Conservation (phyloP, 768 basidiomycete species). For the Amanita thiersii region DNA sequence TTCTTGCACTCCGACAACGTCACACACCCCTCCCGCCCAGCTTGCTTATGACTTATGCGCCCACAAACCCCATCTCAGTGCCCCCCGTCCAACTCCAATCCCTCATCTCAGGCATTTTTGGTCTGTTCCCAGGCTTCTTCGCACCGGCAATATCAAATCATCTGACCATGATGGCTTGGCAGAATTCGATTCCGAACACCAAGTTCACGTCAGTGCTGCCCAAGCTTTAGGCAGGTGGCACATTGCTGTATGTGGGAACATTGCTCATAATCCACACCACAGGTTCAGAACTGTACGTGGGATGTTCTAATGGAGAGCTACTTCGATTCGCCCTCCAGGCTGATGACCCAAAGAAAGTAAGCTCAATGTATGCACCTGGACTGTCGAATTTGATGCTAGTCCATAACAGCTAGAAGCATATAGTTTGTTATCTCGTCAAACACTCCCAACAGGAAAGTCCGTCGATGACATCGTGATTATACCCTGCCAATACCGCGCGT, state of each 20-base stretch:
- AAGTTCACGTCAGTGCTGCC: slow-evolving; percentile 1
- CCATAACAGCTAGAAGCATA: slow-evolving; percentile 48
- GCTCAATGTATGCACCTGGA: slow-evolving; percentile 9
- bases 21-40: background rate
- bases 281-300: slow-evolving; percentile 85
- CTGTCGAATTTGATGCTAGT: background rate
- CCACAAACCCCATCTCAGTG: background rate
- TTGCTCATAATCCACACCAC: background rate
- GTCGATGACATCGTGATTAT: slow-evolving; percentile 77
- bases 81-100: slow-evolving; percentile 1
- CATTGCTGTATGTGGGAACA: background rate
- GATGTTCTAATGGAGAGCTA: slow-evolving; percentile 78
- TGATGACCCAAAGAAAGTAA: slow-evolving; percentile 41
- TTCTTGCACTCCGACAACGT: background rate
- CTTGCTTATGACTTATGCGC: background rate
- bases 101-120: background rate
- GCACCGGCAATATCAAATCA: background rate
- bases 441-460: slow-evolving; percentile 57
- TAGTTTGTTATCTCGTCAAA: slow-evolving; percentile 59
- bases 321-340: slow-evolving; percentile 70
- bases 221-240: background rate
- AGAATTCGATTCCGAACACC: background rate
- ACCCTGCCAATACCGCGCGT: slow-evolving; percentile 63
- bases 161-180: background rate
- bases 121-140: background rate